phyloP scores from a whole-genome alignment of 2,329 filamentous ascomycete genomes.

The Ceratocystis destructans region DNA sequence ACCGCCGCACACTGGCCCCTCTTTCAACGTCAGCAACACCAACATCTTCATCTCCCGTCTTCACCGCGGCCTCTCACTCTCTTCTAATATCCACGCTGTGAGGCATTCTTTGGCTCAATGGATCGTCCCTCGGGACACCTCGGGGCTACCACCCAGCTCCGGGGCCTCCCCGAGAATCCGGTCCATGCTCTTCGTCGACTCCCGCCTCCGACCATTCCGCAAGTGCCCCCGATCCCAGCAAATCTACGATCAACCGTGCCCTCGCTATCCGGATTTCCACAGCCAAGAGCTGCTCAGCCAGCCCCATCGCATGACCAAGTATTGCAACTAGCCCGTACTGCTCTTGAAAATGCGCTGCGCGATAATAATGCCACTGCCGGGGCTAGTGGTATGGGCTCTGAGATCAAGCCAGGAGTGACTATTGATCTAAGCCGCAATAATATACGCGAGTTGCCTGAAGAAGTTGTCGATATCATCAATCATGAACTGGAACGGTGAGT shows the following conservation, averaged over 20 bases:
- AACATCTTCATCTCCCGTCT: background rate
- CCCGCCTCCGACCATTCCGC: constrained; percentile 28
- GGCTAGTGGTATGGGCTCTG: constrained; percentile 40
- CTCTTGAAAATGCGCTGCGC: constrained; percentile 52
- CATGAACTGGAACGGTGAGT: constrained; percentile 56
- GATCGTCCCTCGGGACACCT: constrained; percentile 21
- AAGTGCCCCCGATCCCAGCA: constrained; percentile 28
- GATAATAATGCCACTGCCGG: constrained; percentile 52
- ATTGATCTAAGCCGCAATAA: constrained; percentile 65
- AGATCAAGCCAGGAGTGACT: constrained; percentile 57
- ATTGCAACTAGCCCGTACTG: constrained; percentile 49
- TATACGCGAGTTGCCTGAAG: constrained; percentile 56
- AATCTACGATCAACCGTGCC: constrained; percentile 10
- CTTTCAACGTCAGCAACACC: background rate
- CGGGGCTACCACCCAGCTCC: constrained; percentile 26
- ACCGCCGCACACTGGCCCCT: background rate
- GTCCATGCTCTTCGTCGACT: constrained; percentile 23
- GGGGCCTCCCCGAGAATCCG: constrained; percentile 32
- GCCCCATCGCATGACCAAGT: constrained; percentile 37
- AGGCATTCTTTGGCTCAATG: constrained; percentile 1
- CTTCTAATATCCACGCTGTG: background rate
- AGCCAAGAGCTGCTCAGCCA: constrained; percentile 32
- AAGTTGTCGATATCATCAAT: constrained; percentile 62
- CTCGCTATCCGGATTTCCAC: constrained; percentile 22
- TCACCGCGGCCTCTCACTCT: background rate